Conservation (phyloP, 2,329 filamentous ascomycete species). For the Fusarium agapanthi region DNA sequence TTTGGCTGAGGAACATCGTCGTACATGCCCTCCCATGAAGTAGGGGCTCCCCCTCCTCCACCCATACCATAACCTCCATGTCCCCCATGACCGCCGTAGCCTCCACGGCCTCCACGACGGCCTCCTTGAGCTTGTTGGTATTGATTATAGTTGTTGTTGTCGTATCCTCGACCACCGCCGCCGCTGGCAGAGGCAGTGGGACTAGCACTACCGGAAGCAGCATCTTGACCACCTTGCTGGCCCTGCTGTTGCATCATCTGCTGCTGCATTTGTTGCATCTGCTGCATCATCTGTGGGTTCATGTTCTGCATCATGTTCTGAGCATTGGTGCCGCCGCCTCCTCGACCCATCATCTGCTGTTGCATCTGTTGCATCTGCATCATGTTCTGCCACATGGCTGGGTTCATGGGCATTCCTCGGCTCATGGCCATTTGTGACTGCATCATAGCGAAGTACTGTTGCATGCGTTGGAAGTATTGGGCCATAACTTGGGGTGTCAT, state of each 20-base stretch:
- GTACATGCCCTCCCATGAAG: slow-evolving; percentile 98
- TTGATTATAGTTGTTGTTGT: slow-evolving; percentile 47
- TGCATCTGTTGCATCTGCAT: slow-evolving; percentile 79
- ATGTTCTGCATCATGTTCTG: slow-evolving; percentile 54
- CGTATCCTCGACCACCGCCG: slow-evolving; percentile 44
- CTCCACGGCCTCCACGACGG: slow-evolving; percentile 45
- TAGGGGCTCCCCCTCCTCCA: slow-evolving; percentile 69
- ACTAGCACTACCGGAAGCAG: slow-evolving; percentile 37
- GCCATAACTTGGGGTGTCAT: slow-evolving; percentile 99
- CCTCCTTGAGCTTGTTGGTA: slow-evolving; percentile 53
- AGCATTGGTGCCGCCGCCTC: slow-evolving; percentile 48
- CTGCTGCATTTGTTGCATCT: slow-evolving; percentile 62
- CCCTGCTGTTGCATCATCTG: slow-evolving; percentile 53
- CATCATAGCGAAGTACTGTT: slow-evolving; percentile 96
- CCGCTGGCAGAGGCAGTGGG: slow-evolving; percentile 19
- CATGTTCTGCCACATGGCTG: slow-evolving; percentile 79
- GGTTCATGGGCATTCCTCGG: slow-evolving; percentile 76
- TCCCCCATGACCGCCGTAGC: slow-evolving; percentile 41
- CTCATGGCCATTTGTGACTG: slow-evolving; percentile 92
- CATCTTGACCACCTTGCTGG: slow-evolving; percentile 43
- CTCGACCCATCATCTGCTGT: slow-evolving; percentile 58
- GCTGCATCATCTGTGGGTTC: slow-evolving; percentile 66
- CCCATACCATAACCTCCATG: slow-evolving; percentile 48
- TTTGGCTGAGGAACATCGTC: slow-evolving; percentile 91
- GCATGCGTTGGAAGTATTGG: slow-evolving; percentile 98